phyloP scores from a whole-genome alignment of 2,329 filamentous ascomycete genomes.

The Pyrenophora teres region DNA sequence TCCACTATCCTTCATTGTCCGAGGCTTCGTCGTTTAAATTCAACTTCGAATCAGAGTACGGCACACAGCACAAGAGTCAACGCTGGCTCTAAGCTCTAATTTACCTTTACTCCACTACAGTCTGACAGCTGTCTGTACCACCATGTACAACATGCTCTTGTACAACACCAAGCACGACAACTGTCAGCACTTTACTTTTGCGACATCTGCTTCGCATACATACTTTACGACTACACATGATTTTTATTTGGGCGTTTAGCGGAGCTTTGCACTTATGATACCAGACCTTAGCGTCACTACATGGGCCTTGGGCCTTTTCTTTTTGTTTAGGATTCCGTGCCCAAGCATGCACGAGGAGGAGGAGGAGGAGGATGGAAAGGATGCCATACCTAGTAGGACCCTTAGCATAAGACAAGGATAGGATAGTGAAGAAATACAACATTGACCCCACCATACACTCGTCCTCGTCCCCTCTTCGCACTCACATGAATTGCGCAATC shows the following conservation, averaged over 20 bases:
- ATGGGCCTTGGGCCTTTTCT: slow-evolving; percentile 32
- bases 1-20: slow-evolving; percentile 46
- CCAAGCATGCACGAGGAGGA: slow-evolving; percentile 3
- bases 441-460: neutral
- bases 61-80: slow-evolving; percentile 21
- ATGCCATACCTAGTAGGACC: slow-evolving; percentile 11
- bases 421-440: slow-evolving; percentile 13
- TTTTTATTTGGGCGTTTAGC: slow-evolving; percentile 35
- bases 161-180: slow-evolving; percentile 9
- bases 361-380: neutral
- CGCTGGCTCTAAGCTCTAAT: slow-evolving; percentile 24
- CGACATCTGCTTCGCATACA: slow-evolving; percentile 25
- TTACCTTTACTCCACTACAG: slow-evolving; percentile 1
- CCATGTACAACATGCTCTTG: slow-evolving; percentile 15
- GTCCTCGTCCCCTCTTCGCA: neutral
- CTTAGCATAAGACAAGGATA: neutral
- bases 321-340: slow-evolving; percentile 11
- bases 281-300: slow-evolving; percentile 46
- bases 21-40: slow-evolving; percentile 47
- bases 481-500: slow-evolving; percentile 5
- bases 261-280: slow-evolving; percentile 41
- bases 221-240: slow-evolving; percentile 40
- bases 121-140: slow-evolving; percentile 15
- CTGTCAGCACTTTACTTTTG: slow-evolving; percentile 24
- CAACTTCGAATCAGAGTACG: slow-evolving; percentile 35